Evolutionary conservation across 176 grass and related monocot genomes (phyloP).

Genomic region (Sorghum bicolor): DNA sequence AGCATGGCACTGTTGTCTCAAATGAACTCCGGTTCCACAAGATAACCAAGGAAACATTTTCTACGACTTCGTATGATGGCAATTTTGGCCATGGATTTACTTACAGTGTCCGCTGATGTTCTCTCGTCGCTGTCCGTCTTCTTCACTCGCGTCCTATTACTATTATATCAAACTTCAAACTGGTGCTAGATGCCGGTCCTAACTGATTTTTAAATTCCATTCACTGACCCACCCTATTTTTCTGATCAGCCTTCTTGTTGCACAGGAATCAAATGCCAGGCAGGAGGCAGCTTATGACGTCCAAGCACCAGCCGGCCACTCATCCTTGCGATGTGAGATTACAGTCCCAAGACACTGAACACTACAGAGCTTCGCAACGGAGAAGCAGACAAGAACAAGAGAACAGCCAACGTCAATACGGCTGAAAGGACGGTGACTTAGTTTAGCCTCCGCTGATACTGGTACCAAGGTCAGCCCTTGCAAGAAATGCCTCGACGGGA

Average conservation of each 20-base stretch:
- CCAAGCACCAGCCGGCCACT: not conserved
- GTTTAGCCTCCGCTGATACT: not conserved
- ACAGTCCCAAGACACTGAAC: conserved; percentile 28
- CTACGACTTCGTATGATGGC: not conserved
- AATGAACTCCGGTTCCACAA: not conserved
- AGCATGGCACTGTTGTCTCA: not conserved
- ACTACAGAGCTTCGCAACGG: not conserved
- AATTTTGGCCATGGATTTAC: not conserved
- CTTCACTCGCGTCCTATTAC: not conserved
- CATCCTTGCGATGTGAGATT: conserved; percentile 3
- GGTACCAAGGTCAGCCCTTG: conserved; percentile 43
- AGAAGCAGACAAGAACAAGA: conserved; percentile 25
- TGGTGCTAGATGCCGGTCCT: not conserved
- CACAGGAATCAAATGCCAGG: conserved; percentile 19
- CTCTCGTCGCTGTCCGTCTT: not conserved
- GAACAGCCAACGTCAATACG: conserved; percentile 7
- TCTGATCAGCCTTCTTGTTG: not conserved
- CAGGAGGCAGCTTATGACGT: conserved; percentile 34
- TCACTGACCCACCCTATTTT: not conserved
- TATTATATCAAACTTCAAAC: not conserved
- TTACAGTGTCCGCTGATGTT: not conserved
- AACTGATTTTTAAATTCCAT: not conserved
- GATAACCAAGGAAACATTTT: not conserved
- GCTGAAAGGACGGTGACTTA: conserved; percentile 2
- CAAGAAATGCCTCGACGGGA: conserved; percentile 54